A percentile compares a stretch with the other conserved stretches of the same genome.
Evolutionary conservation across 768 basidiomycete genomes (phyloP).

Genomic region (Arthromyces matolae): DNA sequence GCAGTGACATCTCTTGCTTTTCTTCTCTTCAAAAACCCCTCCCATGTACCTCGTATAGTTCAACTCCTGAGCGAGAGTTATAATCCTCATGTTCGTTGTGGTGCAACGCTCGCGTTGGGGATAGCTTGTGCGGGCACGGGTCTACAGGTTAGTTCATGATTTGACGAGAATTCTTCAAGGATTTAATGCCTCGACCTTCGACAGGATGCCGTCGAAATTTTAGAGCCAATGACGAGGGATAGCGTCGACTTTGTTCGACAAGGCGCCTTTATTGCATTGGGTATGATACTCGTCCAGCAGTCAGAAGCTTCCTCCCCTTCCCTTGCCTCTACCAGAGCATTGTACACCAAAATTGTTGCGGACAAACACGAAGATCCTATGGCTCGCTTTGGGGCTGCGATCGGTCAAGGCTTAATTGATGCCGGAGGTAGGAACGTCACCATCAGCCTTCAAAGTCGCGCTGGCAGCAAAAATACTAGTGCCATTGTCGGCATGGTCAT

Average conservation of each 20-base stretch:
- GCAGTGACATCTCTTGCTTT: constrained; percentile 96
- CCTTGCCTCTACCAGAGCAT: constrained; percentile 71
- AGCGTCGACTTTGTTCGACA: constrained; percentile 98
- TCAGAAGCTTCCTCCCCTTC: constrained; percentile 88
- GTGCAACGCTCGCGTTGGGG: constrained; percentile 92
- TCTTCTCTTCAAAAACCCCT: constrained; percentile 93
- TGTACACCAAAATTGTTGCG: constrained; percentile 83
- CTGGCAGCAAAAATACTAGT: constrained; percentile 88
- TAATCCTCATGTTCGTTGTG: constrained; percentile 97
- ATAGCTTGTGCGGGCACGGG: constrained; percentile 98
- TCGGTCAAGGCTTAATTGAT: constrained; percentile 96
- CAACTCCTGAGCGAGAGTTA: constrained; percentile 97
- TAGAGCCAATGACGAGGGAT: constrained; percentile 98
- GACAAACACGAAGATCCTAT: constrained; percentile 99
- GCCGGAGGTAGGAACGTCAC: constrained; percentile 97
- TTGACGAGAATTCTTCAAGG: too few species aligned
- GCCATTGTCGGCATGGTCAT: constrained; percentile 97
- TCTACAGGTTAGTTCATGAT: constrained; percentile 75
- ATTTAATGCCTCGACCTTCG: neutral
- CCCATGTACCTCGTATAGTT: constrained; percentile 94
- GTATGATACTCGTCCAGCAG: constrained; percentile 96
- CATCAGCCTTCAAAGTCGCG: constrained; percentile 88
- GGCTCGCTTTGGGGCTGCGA: constrained; percentile 94
- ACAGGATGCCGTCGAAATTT: constrained; percentile 91
- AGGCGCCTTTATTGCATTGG: constrained; percentile 91